phyloP scores from a whole-genome alignment of 805 yeast genomes.

The Wickerhamomyces ciferrii region DNA sequence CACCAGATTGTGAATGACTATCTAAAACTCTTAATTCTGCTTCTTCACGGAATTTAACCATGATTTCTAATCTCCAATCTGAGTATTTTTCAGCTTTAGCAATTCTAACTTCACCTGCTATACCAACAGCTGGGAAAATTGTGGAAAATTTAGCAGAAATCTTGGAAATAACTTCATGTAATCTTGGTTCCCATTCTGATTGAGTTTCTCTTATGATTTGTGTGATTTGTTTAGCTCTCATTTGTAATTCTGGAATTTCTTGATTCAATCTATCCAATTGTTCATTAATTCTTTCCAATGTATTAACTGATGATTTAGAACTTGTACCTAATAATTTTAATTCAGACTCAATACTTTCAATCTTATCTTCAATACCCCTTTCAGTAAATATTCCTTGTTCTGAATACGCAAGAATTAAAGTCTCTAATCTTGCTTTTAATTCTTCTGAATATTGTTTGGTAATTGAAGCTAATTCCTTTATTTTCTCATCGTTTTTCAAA shows the following conservation, averaged over 20 bases:
- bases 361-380: conserved; percentile 29
- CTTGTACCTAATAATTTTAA: conserved; percentile 27
- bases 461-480: conserved; percentile 20
- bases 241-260: conserved; percentile 17
- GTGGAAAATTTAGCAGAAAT: conserved; percentile 63
- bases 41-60: conserved; percentile 80
- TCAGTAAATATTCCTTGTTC: conserved; percentile 32
- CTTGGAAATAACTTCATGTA: conserved; percentile 43
- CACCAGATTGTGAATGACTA: conserved; percentile 93
- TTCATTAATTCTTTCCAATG: conserved; percentile 23
- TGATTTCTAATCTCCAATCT: conserved; percentile 80
- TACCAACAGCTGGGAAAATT: conserved; percentile 70
- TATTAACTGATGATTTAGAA: conserved; percentile 31
- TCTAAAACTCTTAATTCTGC: conserved; percentile 68
- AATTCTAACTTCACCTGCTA: conserved; percentile 76
- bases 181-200: conserved; percentile 54
- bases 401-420: conserved; percentile 34
- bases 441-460: conserved; percentile 33
- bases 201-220: conserved; percentile 33
- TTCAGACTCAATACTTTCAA: conserved; percentile 43
- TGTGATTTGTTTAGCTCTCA: conserved; percentile 23
- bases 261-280: conserved; percentile 17
- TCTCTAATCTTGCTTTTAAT: conserved; percentile 32
- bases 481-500: conserved; percentile 17
- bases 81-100: conserved; percentile 46